These are phyloP conservation scores for Sporothrix dimorphospora DNA, from an alignment of 2,329 filamentous ascomycete genomes.

Conservation along the genomic window DNA sequence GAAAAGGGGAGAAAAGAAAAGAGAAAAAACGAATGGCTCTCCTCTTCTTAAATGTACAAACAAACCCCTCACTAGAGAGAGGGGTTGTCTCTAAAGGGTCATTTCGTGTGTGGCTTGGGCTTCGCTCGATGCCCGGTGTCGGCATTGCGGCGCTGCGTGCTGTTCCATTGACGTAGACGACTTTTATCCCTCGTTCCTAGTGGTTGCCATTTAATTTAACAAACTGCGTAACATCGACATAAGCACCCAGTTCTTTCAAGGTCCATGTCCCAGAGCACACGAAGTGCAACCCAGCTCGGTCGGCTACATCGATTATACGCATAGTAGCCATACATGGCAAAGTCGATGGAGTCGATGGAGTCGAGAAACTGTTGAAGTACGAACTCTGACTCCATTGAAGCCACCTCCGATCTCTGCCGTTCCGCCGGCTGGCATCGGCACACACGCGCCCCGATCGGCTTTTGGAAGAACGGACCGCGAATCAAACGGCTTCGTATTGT, in stretches of 20 bases:
- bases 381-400: too few species aligned
- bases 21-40: neutral
- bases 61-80: constrained; percentile 4
- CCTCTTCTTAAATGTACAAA: neutral
- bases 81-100: neutral
- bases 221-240: neutral
- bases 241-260: neutral
- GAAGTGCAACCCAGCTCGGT: neutral
- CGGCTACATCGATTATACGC: neutral
- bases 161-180: neutral
- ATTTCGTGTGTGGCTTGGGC: neutral
- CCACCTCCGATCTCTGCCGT: neutral
- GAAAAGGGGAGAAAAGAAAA: neutral
- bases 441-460: neutral
- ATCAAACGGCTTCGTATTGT: neutral
- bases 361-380: too few species aligned
- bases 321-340: neutral
- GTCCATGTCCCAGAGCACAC: neutral
- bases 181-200: neutral
- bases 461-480: neutral
- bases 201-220: neutral
- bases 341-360: neutral
- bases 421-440: constrained; percentile 13
- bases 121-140: neutral
- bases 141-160: neutral